Evolutionary conservation across 768 basidiomycete species (phyloP).

Genomic region (Russula sp.): DNA sequence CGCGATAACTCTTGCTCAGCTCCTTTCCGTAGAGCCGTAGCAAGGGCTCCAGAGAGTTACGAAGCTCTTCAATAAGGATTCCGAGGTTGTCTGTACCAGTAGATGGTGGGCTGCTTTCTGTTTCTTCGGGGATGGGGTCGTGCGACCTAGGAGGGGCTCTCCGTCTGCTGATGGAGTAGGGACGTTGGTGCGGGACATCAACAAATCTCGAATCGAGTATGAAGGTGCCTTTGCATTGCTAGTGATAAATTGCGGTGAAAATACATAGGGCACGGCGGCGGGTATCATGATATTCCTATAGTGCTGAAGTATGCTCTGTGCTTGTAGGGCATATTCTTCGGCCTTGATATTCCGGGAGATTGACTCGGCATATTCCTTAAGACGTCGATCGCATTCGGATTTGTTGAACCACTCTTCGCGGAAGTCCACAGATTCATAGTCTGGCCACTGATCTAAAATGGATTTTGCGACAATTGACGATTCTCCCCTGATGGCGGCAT

Average conservation of each 20-base stretch:
- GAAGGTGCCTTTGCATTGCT: not conserved
- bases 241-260: not conserved
- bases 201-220: not conserved
- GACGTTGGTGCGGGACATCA: not conserved
- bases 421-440: not conserved
- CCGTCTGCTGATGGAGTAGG: too few species aligned
- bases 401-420: slow-evolving; percentile 1
- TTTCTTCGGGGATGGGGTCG: too few species aligned
- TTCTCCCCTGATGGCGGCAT: not conserved
- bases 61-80: not conserved
- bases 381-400: not conserved
- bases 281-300: not conserved
- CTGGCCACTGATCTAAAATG: not conserved
- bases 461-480: not conserved
- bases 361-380: slow-evolving; percentile 1
- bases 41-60: not conserved
- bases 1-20: not conserved
- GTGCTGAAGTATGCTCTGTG: slow-evolving; percentile 1
- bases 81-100: too few species aligned
- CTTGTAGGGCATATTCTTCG: not conserved
- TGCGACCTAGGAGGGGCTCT: too few species aligned
- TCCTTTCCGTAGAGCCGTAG: slow-evolving; percentile 13
- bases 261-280: not conserved
- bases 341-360: slow-evolving; percentile 6
- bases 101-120: too few species aligned